Base-by-base conservation (phyloP, 1,284 basidiomycete genomes). In the Ceratobasidium sp. region DNA sequence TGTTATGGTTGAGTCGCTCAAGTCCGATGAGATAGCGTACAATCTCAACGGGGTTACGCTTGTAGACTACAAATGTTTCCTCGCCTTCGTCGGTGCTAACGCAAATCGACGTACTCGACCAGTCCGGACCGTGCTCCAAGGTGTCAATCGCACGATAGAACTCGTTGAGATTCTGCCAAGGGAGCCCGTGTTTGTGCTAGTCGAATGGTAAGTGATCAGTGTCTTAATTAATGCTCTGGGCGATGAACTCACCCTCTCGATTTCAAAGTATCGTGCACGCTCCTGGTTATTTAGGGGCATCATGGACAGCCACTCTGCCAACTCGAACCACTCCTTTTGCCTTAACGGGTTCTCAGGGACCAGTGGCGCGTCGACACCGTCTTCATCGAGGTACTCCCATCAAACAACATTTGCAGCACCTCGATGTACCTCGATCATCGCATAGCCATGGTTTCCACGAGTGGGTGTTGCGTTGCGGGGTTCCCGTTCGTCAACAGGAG, bases 21-120 rank as follows among this genome's bases (percentile, higher is more conserved):
- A 74, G 59, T 9, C 72, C 58, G n/a, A 75, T 43, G 1, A 75
- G 57, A 30, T 83, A 79, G 3, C 64, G 38, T 7, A 83, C 75
- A 32, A 78, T 79, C 28, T 80, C 79, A 0, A 84, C 76, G 11
- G 80, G 80, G 54, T 82, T 75, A 0, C 79, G 54, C 7, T 59
- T 55, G 77, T 80, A 82, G 0, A 82, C 49, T 49, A 82, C 79
- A 0, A 81, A 74, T 43, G 77, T 70, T 5, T 78, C 73, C 18
- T 74, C 77, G 9, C 50, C 11, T 7, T 72, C 14, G 61, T 79
- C 75, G 0, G 80, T 80, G 5, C 21, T 58, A 1, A 78, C 59
- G 8, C 76, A 74, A 35, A 81, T 38, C 1, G 67, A 61, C 5
- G 77, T 57, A 38, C 77, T 76, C 1, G 9, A 70, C 79, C 80